Base-by-base conservation (phyloP, 73 alveolate genomes). In the Tetrahymena malaccensis region DNA sequence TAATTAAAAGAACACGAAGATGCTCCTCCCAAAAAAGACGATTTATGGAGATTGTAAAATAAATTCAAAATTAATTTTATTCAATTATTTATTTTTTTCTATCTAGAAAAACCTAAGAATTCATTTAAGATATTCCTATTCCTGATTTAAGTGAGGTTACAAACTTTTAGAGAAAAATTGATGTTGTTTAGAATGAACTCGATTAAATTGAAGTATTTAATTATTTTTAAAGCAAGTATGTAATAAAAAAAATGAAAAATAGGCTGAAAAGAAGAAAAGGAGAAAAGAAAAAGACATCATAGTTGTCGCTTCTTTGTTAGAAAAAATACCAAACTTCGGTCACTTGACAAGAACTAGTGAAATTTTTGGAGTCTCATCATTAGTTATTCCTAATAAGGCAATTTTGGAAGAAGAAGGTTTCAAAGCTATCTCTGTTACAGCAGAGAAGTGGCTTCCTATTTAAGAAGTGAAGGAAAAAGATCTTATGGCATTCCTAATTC, bases 281-380 rank as follows among this genome's bases (percentile, higher is more conserved):
- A 84, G 85, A 50, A 37, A 50, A 83, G 97, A 85, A 34, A 94
- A 94, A 89, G 97, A 97, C 19, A 95, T 97, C 38, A 97, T 97
- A 10, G 95, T 97, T 93, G 97, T 96, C 10, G 99, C 99, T 31
- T 35, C 98, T 7, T 95, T 97, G 16, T 94, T 97, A 44, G 99
- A 98, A 93, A 98, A 98, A 94, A 97, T 98, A 17, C 99, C 99
- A 1, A 98, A 98, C 94, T 96, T 98, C 83, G 99, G 98, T 10
- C 99, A 99, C 35, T 96, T 98, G 43, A 97, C 98, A 16, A 94
- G 99, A 93, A 98, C 99, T 33, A 96, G 99, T 95, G 99, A 98
- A 96, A 98, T 98, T 93, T 98, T 98, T 96, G 98, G 98, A 94
- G 98, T 97, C 33, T 96, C 98, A 3, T 98, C 98, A 44, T 96